phyloP scores from a whole-genome alignment of 129 eudicot genomes.

The Oenanthe sinensis region DNA sequence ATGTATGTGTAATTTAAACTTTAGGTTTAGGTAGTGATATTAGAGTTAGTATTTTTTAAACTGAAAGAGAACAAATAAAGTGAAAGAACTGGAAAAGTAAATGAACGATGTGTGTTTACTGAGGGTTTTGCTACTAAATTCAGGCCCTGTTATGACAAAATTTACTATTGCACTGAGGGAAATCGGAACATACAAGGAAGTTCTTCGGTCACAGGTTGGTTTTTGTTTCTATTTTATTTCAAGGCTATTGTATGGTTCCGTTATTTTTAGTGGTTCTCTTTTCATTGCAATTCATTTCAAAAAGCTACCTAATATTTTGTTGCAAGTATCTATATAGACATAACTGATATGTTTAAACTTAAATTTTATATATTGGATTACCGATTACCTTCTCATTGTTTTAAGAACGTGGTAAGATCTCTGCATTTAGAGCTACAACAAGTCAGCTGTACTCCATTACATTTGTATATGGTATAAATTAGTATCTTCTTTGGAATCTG shows the following conservation, averaged over 20 bases:
- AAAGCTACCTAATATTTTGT: background rate
- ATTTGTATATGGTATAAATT: background rate
- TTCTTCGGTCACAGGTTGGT: conserved; percentile 91
- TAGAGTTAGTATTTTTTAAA: background rate
- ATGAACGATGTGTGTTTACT: background rate
- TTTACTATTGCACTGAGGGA: conserved; percentile 96
- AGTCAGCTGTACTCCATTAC: background rate
- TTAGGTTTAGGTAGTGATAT: background rate
- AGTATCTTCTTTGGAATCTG: background rate
- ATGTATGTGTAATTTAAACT: background rate
- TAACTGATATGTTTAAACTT: background rate
- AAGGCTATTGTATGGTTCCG: background rate
- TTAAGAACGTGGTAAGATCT: background rate
- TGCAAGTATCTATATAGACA: background rate
- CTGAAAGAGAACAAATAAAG: background rate
- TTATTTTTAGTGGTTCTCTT: background rate
- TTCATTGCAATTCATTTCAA: background rate
- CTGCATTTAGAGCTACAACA: background rate
- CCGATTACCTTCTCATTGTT: background rate
- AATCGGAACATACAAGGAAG: conserved; percentile 97
- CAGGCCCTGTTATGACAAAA: conserved; percentile 99
- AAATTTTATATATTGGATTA: background rate
- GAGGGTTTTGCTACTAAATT: conserved; percentile 18
- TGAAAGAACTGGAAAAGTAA: background rate
- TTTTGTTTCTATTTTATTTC: background rate